Percentiles rank a stretch among this genome's conserved stretches.
phyloP scores from a whole-genome alignment of 306 rosid species.

The Pterocarpus macrocarpus region DNA sequence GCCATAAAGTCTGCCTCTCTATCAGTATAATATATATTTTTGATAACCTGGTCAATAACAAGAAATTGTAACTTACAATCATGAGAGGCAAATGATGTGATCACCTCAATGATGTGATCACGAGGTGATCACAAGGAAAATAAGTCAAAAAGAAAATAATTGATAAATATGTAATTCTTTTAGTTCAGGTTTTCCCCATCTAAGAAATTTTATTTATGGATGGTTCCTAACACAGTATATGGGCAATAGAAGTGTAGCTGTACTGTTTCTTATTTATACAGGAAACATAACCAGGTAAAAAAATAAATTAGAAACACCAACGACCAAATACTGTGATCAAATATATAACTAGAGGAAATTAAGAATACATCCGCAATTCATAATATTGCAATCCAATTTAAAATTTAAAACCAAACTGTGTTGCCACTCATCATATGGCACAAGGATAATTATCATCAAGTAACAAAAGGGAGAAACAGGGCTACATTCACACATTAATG shows the following conservation, averaged over 20 bases:
- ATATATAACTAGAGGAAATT: conserved; percentile 27
- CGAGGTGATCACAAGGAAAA: not conserved
- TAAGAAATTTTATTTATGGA: conserved; percentile 23
- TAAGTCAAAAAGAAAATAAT: conserved; percentile 32
- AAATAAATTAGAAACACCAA: conserved; percentile 27
- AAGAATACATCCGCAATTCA: conserved; percentile 52
- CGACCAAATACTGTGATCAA: conserved; percentile 44
- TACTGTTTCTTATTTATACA: conserved; percentile 24
- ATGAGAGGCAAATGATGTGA: conserved; percentile 38
- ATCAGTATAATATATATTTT: not conserved
- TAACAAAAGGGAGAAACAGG: conserved; percentile 46
- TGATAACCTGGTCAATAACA: conserved; percentile 48
- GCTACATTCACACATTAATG: conserved; percentile 61
- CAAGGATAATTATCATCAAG: conserved; percentile 51
- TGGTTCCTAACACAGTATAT: conserved; percentile 43
- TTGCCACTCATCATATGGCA: conserved; percentile 54
- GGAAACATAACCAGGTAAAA: conserved; percentile 36
- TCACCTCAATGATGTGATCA: not conserved
- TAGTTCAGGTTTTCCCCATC: conserved; percentile 31
- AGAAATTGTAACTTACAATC: conserved; percentile 49
- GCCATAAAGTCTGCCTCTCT: too few relatives aligned
- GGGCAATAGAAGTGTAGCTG: conserved; percentile 14
- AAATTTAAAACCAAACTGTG: conserved; percentile 46
- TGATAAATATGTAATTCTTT: conserved; percentile 23
- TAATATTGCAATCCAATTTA: conserved; percentile 49